Conservation (phyloP, 1,284 basidiomycete genomes). For the Boletus semigastroideus region DNA sequence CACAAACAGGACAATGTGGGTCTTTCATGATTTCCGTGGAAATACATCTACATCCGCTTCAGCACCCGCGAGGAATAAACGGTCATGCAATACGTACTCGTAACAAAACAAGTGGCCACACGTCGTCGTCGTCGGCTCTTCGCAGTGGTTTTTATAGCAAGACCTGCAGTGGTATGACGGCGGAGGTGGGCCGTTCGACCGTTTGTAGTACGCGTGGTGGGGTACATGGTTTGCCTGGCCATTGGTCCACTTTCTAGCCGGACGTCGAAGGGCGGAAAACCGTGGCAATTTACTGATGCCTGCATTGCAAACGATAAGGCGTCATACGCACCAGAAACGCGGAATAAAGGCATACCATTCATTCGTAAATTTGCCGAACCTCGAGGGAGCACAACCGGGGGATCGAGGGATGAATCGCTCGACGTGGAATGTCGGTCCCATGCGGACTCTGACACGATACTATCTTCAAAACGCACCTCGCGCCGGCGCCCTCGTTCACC, state of each 20-base stretch:
- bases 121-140: constrained; percentile 38
- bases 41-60: constrained; percentile 27
- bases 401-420: constrained; percentile 32
- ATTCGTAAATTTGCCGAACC: constrained; percentile 8
- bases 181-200: constrained; percentile 9
- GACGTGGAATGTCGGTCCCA: constrained; percentile 37
- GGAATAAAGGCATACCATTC: constrained; percentile 18
- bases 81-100: constrained; percentile 21
- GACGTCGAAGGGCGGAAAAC: constrained; percentile 31
- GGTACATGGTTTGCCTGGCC: constrained; percentile 12
- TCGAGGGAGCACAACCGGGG: constrained; percentile 20
- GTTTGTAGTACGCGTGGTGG: constrained; percentile 6
- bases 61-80: neutral
- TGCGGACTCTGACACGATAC: constrained; percentile 30
- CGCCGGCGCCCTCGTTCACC: constrained; percentile 32
- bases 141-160: constrained; percentile 32
- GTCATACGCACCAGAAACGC: neutral
- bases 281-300: constrained; percentile 34
- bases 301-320: constrained; percentile 8
- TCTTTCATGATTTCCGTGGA: constrained; percentile 33
- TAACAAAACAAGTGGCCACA: constrained; percentile 36
- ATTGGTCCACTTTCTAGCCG: constrained; percentile 18
- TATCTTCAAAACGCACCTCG: constrained; percentile 37
- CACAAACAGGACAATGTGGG: constrained; percentile 32
- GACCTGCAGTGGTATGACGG: constrained; percentile 34